These are phyloP conservation scores for Backusella circina DNA, from an alignment of 192 early-diverging fungal genomes.

Conservation along the genomic window DNA sequence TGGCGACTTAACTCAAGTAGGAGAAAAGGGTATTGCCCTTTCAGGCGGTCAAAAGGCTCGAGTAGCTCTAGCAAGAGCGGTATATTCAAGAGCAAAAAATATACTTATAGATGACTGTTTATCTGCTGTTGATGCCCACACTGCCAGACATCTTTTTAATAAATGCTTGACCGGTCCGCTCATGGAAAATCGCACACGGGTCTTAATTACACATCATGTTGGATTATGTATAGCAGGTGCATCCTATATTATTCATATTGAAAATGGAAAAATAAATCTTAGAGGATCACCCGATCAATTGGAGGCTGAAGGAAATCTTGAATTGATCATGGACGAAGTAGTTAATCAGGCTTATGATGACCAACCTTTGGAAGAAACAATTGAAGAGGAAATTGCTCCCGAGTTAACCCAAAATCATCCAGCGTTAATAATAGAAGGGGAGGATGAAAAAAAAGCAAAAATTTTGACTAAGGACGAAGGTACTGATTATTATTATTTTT, in stretches of 20 bases:
- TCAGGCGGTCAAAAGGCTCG: slow-evolving; percentile 88
- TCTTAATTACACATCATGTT: slow-evolving; percentile 88
- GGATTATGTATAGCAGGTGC: slow-evolving; percentile 54
- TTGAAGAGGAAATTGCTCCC: slow-evolving; percentile 7
- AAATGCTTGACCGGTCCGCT: slow-evolving; percentile 71
- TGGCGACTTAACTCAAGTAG: slow-evolving; percentile 63
- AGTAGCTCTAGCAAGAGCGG: slow-evolving; percentile 80
- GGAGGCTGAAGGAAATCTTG: slow-evolving; percentile 17
- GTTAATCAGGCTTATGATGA: background rate
- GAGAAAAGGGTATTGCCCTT: slow-evolving; percentile 80
- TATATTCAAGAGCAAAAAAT: slow-evolving; percentile 64
- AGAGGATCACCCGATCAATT: slow-evolving; percentile 14
- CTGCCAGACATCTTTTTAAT: slow-evolving; percentile 75
- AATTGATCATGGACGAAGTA: slow-evolving; percentile 26
- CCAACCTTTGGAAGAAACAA: slow-evolving; percentile 5
- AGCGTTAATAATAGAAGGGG: background rate
- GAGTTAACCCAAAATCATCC: background rate
- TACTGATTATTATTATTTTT: background rate
- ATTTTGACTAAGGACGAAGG: slow-evolving; percentile 46
- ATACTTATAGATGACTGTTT: slow-evolving; percentile 84
- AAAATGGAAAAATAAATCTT: slow-evolving; percentile 43
- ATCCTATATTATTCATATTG: slow-evolving; percentile 47
- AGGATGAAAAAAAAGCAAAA: slow-evolving; percentile 22
- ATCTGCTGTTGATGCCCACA: slow-evolving; percentile 84
- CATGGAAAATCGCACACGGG: slow-evolving; percentile 71